phyloP scores from a whole-genome alignment of 73 alveolate genomes.

The Paramecium bursaria region DNA sequence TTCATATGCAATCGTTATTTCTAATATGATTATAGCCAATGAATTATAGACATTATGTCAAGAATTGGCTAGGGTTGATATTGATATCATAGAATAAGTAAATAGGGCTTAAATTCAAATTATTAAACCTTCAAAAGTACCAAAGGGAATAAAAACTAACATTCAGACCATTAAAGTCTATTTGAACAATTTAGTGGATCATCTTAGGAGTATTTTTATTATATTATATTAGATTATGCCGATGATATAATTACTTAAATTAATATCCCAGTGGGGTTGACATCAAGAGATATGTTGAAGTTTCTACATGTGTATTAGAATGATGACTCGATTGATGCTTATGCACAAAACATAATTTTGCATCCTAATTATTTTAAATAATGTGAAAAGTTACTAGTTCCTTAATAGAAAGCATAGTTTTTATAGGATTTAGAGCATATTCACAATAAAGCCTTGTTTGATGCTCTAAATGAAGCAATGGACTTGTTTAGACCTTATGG shows the following conservation, averaged over 20 bases:
- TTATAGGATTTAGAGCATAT: constrained; percentile 67
- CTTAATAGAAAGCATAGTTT: too few relatives aligned
- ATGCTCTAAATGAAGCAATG: constrained; percentile 68
- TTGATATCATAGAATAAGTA: constrained; percentile 18
- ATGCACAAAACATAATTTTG: not conserved
- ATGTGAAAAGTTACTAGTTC: too few relatives aligned
- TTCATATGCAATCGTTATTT: constrained; percentile 31
- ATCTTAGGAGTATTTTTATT: not conserved
- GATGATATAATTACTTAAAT: not conserved
- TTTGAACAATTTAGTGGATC: not conserved
- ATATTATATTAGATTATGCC: too few relatives aligned
- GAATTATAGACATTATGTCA: constrained; percentile 1
- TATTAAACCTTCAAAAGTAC: not conserved
- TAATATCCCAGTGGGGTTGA: constrained; percentile 36
- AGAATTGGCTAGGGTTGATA: constrained; percentile 8
- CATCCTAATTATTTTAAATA: too few relatives aligned
- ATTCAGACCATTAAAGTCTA: not conserved
- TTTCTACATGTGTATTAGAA: constrained; percentile 5
- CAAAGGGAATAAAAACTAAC: constrained; percentile 33
- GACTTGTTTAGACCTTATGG: constrained; percentile 64
- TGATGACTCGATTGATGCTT: not conserved
- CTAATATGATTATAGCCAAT: constrained; percentile 38
- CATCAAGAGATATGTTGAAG: constrained; percentile 27
- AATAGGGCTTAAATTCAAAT: constrained; percentile 7
- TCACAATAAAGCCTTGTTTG: constrained; percentile 67